phyloP scores from a whole-genome alignment of 352 stramenopile genomes.

The Phytophthora palmivora region DNA sequence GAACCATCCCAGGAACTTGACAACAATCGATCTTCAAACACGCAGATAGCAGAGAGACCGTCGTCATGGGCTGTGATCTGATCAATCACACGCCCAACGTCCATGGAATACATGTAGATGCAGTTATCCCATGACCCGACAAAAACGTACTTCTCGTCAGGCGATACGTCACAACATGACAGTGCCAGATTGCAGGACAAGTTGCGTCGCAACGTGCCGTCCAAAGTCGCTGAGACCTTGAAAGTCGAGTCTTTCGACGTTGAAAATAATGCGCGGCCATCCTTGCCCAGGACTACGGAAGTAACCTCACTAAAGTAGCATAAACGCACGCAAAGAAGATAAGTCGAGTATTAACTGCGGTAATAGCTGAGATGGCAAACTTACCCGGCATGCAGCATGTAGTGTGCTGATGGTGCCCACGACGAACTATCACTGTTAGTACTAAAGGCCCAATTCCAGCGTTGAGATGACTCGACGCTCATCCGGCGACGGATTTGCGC shows the following conservation, averaged over 20 bases:
- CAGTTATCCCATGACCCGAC: constrained; percentile 85
- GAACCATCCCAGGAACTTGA: constrained; percentile 81
- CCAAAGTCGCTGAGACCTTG: constrained; percentile 74
- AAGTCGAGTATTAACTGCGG: not conserved
- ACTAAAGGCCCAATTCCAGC: constrained; percentile 81
- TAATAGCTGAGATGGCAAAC: constrained; percentile 8
- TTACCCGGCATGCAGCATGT: constrained; percentile 77
- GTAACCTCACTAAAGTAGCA: constrained; percentile 62
- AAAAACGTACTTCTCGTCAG: constrained; percentile 86
- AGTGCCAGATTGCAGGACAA: constrained; percentile 80
- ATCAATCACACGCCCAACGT: constrained; percentile 80
- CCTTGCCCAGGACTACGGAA: constrained; percentile 66
- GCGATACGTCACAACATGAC: constrained; percentile 82
- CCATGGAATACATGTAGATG: constrained; percentile 90
- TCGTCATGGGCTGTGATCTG: constrained; percentile 86
- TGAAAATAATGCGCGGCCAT: constrained; percentile 72
- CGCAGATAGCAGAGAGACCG: constrained; percentile 74
- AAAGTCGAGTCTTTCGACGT: constrained; percentile 81
- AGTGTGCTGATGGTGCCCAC: constrained; percentile 70
- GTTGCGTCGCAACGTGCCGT: constrained; percentile 70
- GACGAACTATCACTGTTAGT: constrained; percentile 52
- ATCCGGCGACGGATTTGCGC: constrained; percentile 81
- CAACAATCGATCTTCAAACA: constrained; percentile 78
- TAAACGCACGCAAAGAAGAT: not conserved
- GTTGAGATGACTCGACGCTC: constrained; percentile 63